phyloP scores from a whole-genome alignment of 768 basidiomycete species.

The Phaffia tasmanica region DNA sequence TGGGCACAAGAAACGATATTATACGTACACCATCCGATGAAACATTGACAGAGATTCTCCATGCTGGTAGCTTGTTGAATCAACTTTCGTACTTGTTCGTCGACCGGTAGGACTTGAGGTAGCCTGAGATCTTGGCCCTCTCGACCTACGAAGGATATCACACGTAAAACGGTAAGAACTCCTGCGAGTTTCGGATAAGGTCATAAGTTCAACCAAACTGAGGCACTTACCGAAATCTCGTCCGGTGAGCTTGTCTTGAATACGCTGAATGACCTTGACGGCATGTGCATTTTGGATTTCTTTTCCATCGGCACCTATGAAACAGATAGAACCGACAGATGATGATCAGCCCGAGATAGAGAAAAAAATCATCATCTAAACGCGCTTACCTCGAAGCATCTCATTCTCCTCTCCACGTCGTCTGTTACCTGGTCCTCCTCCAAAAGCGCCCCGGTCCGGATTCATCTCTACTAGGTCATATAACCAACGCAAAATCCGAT shows the following conservation, averaged over 20 bases:
- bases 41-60: constrained; percentile 93
- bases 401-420: constrained; percentile 76
- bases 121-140: constrained; percentile 89
- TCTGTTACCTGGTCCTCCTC: constrained; percentile 71
- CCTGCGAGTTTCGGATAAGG: background rate
- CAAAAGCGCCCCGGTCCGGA: constrained; percentile 47
- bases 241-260: constrained; percentile 91
- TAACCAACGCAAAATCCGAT: background rate
- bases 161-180: constrained; percentile 6
- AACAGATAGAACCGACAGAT: background rate
- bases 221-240: constrained; percentile 27
- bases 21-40: constrained; percentile 44
- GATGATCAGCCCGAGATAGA: background rate
- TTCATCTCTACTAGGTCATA: constrained; percentile 22
- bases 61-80: constrained; percentile 86
- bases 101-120: constrained; percentile 58
- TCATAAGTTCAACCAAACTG: background rate
- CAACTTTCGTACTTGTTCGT: constrained; percentile 77
- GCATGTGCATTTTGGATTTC: constrained; percentile 89
- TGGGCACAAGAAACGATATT: background rate
- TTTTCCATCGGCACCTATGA: constrained; percentile 46
- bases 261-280: constrained; percentile 81
- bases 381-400: constrained; percentile 67
- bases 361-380: background rate
- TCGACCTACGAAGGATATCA: background rate